A percentile compares a stretch with the other conserved stretches of the same genome.
Conservation (phyloP, 441 rosid species). For the Adansonia madagascariensis region DNA sequence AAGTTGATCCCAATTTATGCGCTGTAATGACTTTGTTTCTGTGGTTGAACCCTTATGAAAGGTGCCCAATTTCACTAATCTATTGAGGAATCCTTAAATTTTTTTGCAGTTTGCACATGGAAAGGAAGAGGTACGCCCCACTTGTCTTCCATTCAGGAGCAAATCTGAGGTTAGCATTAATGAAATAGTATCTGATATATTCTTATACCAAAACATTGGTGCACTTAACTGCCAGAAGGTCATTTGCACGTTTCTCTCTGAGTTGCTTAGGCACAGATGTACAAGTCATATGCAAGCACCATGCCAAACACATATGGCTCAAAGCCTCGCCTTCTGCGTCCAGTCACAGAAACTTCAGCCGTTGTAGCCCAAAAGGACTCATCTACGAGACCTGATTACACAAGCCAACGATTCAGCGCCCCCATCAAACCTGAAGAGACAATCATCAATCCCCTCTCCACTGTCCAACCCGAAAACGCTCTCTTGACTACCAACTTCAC, state of each 20-base stretch:
- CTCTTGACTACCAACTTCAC: conserved; percentile 15
- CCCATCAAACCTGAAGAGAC: conserved; percentile 21
- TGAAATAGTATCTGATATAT: conserved; percentile 5
- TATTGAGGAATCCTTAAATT: background rate
- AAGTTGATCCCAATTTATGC: background rate
- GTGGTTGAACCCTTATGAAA: background rate
- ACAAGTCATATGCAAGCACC: conserved; percentile 29
- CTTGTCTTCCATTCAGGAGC: conserved; percentile 36
- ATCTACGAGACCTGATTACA: conserved; percentile 12
- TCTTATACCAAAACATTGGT: conserved; percentile 12
- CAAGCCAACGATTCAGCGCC: background rate
- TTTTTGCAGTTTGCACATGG: conserved; percentile 52
- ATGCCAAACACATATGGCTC: conserved; percentile 32
- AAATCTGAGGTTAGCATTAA: conserved; percentile 42
- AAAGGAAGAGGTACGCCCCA: conserved; percentile 44
- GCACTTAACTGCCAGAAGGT: background rate
- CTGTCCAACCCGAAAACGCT: conserved; percentile 6
- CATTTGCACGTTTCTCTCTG: conserved; percentile 22
- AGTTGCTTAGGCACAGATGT: conserved; percentile 30
- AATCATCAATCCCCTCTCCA: conserved; percentile 24
- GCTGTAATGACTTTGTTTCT: background rate
- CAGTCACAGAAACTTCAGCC: conserved; percentile 26
- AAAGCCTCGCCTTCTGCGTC: conserved; percentile 33
- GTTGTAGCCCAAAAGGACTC: conserved; percentile 26
- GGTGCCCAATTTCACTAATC: background rate